Percentiles rank a stretch among this genome's conserved stretches.
These are phyloP conservation scores for Thermochaetoides thermophila DNA, from an alignment of 495 filamentous ascomycete species.

Conservation along the genomic window DNA sequence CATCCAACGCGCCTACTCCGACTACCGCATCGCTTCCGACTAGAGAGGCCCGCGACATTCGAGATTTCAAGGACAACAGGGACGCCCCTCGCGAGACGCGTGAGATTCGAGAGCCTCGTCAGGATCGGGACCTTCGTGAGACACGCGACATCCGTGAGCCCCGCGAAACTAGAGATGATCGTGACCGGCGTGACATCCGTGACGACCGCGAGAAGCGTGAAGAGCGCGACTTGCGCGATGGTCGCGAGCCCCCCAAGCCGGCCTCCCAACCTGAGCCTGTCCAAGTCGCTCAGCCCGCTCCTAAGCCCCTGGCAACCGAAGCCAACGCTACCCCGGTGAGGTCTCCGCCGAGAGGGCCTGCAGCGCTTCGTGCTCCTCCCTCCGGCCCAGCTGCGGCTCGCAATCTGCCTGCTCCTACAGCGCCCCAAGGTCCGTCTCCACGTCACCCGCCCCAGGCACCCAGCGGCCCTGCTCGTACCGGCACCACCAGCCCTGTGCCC, in stretches of 20 bases:
- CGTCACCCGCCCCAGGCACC: conserved; percentile 19
- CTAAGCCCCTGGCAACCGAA: conserved; percentile 12
- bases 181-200: too few relatives aligned
- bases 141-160: too few relatives aligned
- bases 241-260: conserved; percentile 10
- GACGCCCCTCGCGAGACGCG: too few relatives aligned
- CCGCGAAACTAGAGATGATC: too few relatives aligned
- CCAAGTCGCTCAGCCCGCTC: not conserved
- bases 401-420: conserved; percentile 19
- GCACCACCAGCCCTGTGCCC: conserved; percentile 24
- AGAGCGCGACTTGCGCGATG: too few relatives aligned
- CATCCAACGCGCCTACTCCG: conserved; percentile 11
- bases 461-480: conserved; percentile 18
- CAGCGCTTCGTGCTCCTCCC: conserved; percentile 30
- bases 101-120: too few relatives aligned
- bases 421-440: conserved; percentile 16
- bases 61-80: too few relatives aligned
- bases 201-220: too few relatives aligned
- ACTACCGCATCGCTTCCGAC: conserved; percentile 13
- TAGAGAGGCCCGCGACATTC: too few relatives aligned
- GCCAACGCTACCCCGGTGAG: conserved; percentile 10
- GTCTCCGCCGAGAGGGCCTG: conserved; percentile 34
- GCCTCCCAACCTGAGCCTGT: conserved; percentile 9
- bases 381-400: conserved; percentile 31
- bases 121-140: too few relatives aligned